Percentiles rank a stretch among this genome's conserved stretches.
These are phyloP conservation scores for Huntiella omanensis DNA, from an alignment of 2,329 filamentous ascomycete genomes.

Conservation along the genomic window DNA sequence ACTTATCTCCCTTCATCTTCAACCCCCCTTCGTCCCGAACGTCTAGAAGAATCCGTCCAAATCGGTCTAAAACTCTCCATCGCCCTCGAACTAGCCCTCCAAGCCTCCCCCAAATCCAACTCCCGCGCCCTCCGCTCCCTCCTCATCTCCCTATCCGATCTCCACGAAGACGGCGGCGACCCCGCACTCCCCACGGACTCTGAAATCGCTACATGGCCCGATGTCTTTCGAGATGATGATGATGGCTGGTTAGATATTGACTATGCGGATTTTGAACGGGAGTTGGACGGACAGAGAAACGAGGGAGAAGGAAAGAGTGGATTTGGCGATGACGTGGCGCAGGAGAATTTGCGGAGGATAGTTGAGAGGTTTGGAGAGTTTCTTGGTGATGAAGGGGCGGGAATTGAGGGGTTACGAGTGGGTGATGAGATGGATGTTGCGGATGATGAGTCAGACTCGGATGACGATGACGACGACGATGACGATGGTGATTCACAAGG, in stretches of 20 bases:
- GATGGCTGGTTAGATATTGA: constrained; percentile 88
- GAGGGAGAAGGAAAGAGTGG: constrained; percentile 17
- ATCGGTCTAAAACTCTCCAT: constrained; percentile 78
- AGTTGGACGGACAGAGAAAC: constrained; percentile 37
- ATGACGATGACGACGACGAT: constrained; percentile 25
- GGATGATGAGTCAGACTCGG: constrained; percentile 22
- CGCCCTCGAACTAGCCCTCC: constrained; percentile 75
- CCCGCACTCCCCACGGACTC: constrained; percentile 45
- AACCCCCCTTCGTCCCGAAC: neutral
- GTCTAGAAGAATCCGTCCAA: constrained; percentile 29
- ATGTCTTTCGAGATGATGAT: constrained; percentile 47
- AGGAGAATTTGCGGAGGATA: constrained; percentile 71
- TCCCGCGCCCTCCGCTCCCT: constrained; percentile 56
- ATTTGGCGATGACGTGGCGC: constrained; percentile 47
- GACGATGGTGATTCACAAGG: constrained; percentile 15
- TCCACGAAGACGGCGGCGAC: constrained; percentile 55
- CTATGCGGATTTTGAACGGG: constrained; percentile 71
- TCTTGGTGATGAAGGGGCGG: constrained; percentile 67
- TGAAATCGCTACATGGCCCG: constrained; percentile 55
- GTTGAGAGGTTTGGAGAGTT: constrained; percentile 89
- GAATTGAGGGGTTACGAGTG: constrained; percentile 57
- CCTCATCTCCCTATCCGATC: constrained; percentile 54
- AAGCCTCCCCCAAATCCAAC: constrained; percentile 47
- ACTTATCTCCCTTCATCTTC: neutral
- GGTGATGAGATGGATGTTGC: constrained; percentile 29